Base-by-base conservation (phyloP, 352 stramenopile species). In the Blastocystis sp. region DNA sequence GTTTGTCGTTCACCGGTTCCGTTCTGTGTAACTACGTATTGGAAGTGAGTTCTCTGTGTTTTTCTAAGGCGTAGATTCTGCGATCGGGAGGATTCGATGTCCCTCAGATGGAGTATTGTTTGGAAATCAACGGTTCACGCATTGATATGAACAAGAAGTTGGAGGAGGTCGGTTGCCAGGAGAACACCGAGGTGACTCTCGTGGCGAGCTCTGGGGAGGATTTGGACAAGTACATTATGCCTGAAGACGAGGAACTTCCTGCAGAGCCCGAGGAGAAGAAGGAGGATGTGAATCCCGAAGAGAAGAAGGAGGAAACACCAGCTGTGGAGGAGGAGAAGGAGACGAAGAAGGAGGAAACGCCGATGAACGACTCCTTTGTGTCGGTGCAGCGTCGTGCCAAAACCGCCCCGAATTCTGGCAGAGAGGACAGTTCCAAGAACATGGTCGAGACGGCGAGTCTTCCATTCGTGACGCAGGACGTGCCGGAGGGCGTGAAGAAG, bases 81-180 rank as follows among this genome's bases (percentile, higher is more conserved):
- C 5, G 28, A 28, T 67, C 45, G 21, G 69, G 56, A 21, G 74
- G 74, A 23, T 84, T 84, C 69, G 52, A 66, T n/a, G 45, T 64
- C 4, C 74, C 74, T 69, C 17, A 67, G 10, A 23, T 84, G 2
- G 74, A 84, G 1, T 84, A 84, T 70, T 67, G 74, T 45, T 67
- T 84, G n/a, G 17, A 67, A 34, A 28, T 84, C 19, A 69, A 84
- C 69, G 56, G 56, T 38, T 11, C 28, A 52, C 48, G 14, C 40
- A 59, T 84, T 23, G 74, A 69, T 2, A 84, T 84, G 74, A 84
- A 84, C 21, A 52, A 84, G 56, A 66, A 52, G 28, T 28, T 84
- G 40, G 56, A 84, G 56, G 74, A 84, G 19, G 74, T 69, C 38
- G 74, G 74, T 48, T 84, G 74, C 48, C 1, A 11, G 40, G 74